Percentiles rank a stretch among this genome's conserved stretches.
phyloP scores from a whole-genome alignment of 169 alveolate genomes.

The Nephromyces sp. region DNA sequence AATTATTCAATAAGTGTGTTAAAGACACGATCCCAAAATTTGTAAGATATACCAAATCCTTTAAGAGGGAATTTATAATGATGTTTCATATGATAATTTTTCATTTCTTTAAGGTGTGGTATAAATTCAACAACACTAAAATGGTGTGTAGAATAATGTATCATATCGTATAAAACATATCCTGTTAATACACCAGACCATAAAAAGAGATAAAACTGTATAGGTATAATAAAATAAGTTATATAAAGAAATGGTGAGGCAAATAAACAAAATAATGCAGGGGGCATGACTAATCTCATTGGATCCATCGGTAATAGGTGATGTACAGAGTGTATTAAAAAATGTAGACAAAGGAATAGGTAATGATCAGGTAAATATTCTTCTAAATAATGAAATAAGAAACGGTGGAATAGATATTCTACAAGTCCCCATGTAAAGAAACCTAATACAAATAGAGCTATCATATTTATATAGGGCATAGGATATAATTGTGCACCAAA shows the following conservation, averaged over 20 bases:
- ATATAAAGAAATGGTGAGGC: neutral
- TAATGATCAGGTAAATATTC: constrained; percentile 27
- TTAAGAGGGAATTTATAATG: constrained; percentile 38
- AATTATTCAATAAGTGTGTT: constrained; percentile 32
- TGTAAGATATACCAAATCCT: constrained; percentile 53
- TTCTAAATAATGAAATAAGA: constrained; percentile 50
- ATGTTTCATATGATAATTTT: constrained; percentile 50
- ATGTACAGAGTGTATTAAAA: constrained; percentile 55
- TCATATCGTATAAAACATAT: constrained; percentile 40
- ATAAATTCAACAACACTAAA: neutral
- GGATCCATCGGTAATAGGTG: constrained; percentile 63
- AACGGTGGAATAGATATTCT: constrained; percentile 55
- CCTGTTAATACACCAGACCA: constrained; percentile 40
- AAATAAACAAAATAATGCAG: constrained; percentile 29
- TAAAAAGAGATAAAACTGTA: constrained; percentile 3
- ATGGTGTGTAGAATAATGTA: constrained; percentile 54
- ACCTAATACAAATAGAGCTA: constrained; percentile 16
- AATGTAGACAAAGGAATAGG: constrained; percentile 32
- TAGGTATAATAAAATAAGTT: constrained; percentile 15
- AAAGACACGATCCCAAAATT: constrained; percentile 54
- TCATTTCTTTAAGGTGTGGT: constrained; percentile 28
- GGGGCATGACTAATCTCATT: constrained; percentile 56
- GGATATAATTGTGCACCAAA: neutral
- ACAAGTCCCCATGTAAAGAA: constrained; percentile 42
- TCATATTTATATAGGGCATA: neutral